phyloP scores from a whole-genome alignment of 225 moss, liverwort and hornwort species.

The Marchantia paleacea region DNA sequence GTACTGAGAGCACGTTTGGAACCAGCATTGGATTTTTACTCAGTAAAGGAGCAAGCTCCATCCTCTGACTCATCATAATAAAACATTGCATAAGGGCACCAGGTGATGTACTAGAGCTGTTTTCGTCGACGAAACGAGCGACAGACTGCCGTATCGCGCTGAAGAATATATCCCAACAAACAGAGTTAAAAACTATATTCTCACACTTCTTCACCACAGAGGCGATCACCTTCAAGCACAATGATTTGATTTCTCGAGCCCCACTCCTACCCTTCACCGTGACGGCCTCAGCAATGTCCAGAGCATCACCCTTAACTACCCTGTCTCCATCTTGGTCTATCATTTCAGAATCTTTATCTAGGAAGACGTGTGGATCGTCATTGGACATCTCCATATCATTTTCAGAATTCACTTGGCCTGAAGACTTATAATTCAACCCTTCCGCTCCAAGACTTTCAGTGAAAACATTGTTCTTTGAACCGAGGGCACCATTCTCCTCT shows the following conservation, averaged over 20 bases:
- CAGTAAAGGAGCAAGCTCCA: slow-evolving; percentile 66
- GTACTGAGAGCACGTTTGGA: slow-evolving; percentile 63
- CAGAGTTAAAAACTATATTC: slow-evolving; percentile 52
- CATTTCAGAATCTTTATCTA: not conserved
- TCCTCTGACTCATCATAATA: slow-evolving; percentile 67
- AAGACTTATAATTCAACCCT: not conserved
- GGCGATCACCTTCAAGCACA: slow-evolving; percentile 71
- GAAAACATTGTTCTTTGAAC: not conserved
- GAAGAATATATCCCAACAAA: slow-evolving; percentile 90
- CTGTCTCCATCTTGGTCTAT: not conserved
- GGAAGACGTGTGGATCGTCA: not conserved
- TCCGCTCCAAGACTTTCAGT: not conserved
- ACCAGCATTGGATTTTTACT: slow-evolving; percentile 55
- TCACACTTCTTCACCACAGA: slow-evolving; percentile 75
- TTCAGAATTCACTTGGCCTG: not conserved
- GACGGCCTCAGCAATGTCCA: slow-evolving; percentile 17
- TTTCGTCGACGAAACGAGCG: slow-evolving; percentile 61
- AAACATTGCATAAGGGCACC: slow-evolving; percentile 80
- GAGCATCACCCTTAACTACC: not conserved
- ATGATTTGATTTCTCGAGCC: slow-evolving; percentile 65
- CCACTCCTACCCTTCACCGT: slow-evolving; percentile 41
- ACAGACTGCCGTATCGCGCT: slow-evolving; percentile 55
- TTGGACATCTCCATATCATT: not conserved
- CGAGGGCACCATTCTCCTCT: not conserved
- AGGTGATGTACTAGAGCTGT: slow-evolving; percentile 58